phyloP scores from a whole-genome alignment of 2,329 filamentous ascomycete species.

The Lecanoromycetidae sp. region DNA sequence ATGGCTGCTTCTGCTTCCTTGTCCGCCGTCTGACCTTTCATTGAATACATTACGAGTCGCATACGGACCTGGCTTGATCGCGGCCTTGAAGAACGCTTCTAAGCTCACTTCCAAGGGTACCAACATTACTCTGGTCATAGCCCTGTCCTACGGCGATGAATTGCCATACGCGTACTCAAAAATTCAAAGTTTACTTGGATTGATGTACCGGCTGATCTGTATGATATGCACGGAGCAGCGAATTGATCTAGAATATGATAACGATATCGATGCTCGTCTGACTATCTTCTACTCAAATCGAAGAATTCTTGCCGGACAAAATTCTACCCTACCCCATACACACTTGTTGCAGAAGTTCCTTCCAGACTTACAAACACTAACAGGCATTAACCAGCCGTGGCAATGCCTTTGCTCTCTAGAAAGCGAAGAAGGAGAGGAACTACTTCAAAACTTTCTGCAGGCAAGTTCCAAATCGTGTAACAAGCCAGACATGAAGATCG shows the following conservation, averaged over 20 bases:
- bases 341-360: conserved; percentile 21
- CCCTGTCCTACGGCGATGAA: conserved; percentile 40
- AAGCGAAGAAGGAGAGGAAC: conserved; percentile 32
- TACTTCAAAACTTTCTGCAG: conserved; percentile 28
- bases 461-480: background rate
- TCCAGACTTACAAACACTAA: conserved; percentile 37
- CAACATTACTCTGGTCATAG: conserved; percentile 43
- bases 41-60: conserved; percentile 43
- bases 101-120: conserved; percentile 15
- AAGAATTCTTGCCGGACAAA: conserved; percentile 7
- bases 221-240: conserved; percentile 53
- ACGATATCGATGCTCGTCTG: conserved; percentile 64
- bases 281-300: background rate
- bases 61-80: conserved; percentile 48
- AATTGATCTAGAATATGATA: conserved; percentile 52
- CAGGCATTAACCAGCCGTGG: conserved; percentile 27
- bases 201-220: conserved; percentile 66
- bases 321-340: background rate
- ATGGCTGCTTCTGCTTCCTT: conserved; percentile 51
- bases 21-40: conserved; percentile 46
- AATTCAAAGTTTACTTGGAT: conserved; percentile 63
- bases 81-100: conserved; percentile 41
- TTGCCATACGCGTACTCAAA: conserved; percentile 45
- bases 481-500: conserved; percentile 7
- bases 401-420: conserved; percentile 25